A percentile compares a stretch with the other conserved stretches of the same genome.
Evolutionary conservation across 73 alveolate genomes (phyloP).

Genomic region (Tetrahymena thermophila): DNA sequence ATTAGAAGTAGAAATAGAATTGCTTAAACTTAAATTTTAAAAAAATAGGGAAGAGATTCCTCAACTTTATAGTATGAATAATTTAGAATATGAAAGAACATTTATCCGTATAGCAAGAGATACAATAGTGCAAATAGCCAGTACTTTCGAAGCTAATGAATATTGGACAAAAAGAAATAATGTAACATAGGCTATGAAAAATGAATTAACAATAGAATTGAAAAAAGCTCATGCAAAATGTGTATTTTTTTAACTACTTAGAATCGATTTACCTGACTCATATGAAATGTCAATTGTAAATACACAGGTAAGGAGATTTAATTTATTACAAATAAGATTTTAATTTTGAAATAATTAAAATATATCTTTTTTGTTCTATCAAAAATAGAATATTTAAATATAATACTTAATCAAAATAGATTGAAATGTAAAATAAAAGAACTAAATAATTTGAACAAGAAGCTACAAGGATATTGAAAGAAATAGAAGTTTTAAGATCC

Average conservation of each 20-base stretch:
- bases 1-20: background rate
- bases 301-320: background rate
- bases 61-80: constrained; percentile 9
- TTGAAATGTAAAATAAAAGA: constrained; percentile 19
- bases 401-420: background rate
- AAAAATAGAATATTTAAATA: background rate
- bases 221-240: constrained; percentile 39
- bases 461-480: constrained; percentile 24
- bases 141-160: constrained; percentile 30
- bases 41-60: constrained; percentile 14
- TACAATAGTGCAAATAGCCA: constrained; percentile 29
- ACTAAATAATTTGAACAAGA: constrained; percentile 35
- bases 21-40: background rate
- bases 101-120: constrained; percentile 46
- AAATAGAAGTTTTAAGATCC: constrained; percentile 24
- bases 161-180: constrained; percentile 11
- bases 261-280: constrained; percentile 34
- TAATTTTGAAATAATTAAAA: no score
- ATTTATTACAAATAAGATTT: background rate
- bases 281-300: constrained; percentile 21
- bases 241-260: constrained; percentile 8
- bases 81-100: constrained; percentile 32
- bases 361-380: background rate
- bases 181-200: constrained; percentile 10
- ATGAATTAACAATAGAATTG: constrained; percentile 8